phyloP scores from a whole-genome alignment of 371 early-diverging fungal species.

The Rhizopus microsporus region DNA sequence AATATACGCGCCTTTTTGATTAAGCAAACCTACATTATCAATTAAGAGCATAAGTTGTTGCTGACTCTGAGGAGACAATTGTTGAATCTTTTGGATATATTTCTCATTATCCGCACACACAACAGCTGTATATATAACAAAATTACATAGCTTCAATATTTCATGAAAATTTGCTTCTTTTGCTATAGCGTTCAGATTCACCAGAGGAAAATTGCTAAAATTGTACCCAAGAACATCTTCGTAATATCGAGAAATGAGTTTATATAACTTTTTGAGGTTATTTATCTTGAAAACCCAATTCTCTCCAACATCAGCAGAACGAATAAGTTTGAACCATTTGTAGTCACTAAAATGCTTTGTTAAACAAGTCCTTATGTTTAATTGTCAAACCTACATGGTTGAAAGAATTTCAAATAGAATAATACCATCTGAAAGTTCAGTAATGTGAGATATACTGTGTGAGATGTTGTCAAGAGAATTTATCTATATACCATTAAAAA shows the following conservation, averaged over 20 bases:
- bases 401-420: conserved; percentile 80
- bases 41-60: conserved; percentile 86
- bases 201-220: conserved; percentile 50
- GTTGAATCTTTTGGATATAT: conserved; percentile 83
- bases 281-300: conserved; percentile 94
- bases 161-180: conserved; percentile 74
- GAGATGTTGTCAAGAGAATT: conserved; percentile 74
- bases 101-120: conserved; percentile 75
- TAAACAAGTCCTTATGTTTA: conserved; percentile 3
- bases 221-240: conserved; percentile 76
- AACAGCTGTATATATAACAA: conserved; percentile 85
- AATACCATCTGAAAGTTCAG: conserved; percentile 81
- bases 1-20: background rate
- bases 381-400: conserved; percentile 70
- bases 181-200: conserved; percentile 82
- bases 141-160: conserved; percentile 75
- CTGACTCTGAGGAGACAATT: conserved; percentile 68
- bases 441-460: conserved; percentile 55
- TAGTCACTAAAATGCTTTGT: conserved; percentile 62
- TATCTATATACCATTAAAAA: conserved; percentile 51
- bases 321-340: conserved; percentile 83
- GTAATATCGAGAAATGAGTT: conserved; percentile 79
- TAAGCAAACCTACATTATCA: conserved; percentile 54
- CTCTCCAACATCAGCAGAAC: conserved; percentile 75
- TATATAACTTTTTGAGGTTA: conserved; percentile 86